These are phyloP conservation scores for Sarocladiaceae sp. DNA, from an alignment of 2,329 filamentous ascomycete genomes.

Conservation along the genomic window DNA sequence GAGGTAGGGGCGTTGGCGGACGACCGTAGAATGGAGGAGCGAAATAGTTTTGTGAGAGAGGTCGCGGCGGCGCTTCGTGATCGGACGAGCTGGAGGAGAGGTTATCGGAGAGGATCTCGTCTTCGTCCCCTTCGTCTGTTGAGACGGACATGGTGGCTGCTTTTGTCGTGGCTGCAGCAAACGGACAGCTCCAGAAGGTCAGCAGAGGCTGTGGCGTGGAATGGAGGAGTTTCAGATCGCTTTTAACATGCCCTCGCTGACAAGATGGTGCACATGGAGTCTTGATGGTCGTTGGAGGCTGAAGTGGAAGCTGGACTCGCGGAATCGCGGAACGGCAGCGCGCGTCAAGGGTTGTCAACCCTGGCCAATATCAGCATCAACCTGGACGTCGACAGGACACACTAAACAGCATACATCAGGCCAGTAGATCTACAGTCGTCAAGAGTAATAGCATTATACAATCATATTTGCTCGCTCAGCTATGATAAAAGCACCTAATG, in stretches of 20 bases:
- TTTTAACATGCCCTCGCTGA: too few relatives aligned
- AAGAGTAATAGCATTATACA: too few relatives aligned
- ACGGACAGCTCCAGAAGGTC: neutral
- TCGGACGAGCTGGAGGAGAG: constrained; percentile 26
- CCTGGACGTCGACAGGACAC: too few relatives aligned
- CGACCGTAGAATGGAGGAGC: constrained; percentile 92
- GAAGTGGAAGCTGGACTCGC: too few relatives aligned
- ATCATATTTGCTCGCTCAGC: constrained; percentile 1
- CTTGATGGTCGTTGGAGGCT: too few relatives aligned
- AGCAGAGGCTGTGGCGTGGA: neutral
- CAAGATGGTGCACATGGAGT: too few relatives aligned
- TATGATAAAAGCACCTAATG: constrained; percentile 5
- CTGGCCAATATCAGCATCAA: too few relatives aligned
- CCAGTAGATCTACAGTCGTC: too few relatives aligned
- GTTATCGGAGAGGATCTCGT: constrained; percentile 27
- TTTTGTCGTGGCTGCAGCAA: neutral
- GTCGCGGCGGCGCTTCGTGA: constrained; percentile 34
- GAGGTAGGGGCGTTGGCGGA: constrained; percentile 89
- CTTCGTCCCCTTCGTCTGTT: constrained; percentile 31
- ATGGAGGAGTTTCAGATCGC: too few relatives aligned
- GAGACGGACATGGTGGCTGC: constrained; percentile 23
- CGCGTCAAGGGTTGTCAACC: too few relatives aligned
- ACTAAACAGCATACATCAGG: too few relatives aligned
- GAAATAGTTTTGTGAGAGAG: constrained; percentile 49
- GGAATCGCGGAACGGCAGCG: too few relatives aligned